Evolutionary conservation across 345 rosid species (phyloP).

Genomic region (Durio zibethinus): DNA sequence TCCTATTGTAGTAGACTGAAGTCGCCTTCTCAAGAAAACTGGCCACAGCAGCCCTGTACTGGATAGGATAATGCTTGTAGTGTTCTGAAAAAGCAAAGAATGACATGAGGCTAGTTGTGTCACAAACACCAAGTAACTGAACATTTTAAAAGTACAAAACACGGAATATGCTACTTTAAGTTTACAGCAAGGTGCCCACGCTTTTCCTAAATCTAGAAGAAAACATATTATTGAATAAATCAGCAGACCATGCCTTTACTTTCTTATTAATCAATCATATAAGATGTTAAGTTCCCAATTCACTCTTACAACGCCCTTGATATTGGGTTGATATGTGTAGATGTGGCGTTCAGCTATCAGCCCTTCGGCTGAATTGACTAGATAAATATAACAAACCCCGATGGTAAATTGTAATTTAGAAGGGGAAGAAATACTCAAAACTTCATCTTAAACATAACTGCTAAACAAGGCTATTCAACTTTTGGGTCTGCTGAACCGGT

Average conservation of each 20-base stretch:
- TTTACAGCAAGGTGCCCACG: not conserved
- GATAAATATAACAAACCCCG: not conserved
- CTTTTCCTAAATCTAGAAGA: not conserved
- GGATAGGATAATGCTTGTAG: conserved; percentile 66
- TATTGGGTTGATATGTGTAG: not conserved
- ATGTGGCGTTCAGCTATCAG: not conserved
- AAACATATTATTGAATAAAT: not conserved
- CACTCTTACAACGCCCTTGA: not conserved
- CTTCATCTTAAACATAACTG: not conserved
- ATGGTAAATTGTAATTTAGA: not conserved
- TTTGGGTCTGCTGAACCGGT: not conserved
- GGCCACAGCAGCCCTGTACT: conserved; percentile 65
- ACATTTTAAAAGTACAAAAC: not conserved
- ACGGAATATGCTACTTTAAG: not conserved
- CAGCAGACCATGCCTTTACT: not conserved
- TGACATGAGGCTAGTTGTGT: conserved; percentile 2
- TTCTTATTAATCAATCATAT: not conserved
- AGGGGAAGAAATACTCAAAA: not conserved
- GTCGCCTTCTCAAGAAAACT: conserved; percentile 66
- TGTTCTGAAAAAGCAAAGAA: conserved; percentile 49
- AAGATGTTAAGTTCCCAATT: not conserved
- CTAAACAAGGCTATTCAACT: not conserved
- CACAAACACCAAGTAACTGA: not conserved
- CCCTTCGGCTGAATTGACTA: not conserved
- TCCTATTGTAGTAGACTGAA: conserved; percentile 46